Base-by-base conservation (phyloP, 306 rosid genomes). In the Prunus kanzakura region DNA sequence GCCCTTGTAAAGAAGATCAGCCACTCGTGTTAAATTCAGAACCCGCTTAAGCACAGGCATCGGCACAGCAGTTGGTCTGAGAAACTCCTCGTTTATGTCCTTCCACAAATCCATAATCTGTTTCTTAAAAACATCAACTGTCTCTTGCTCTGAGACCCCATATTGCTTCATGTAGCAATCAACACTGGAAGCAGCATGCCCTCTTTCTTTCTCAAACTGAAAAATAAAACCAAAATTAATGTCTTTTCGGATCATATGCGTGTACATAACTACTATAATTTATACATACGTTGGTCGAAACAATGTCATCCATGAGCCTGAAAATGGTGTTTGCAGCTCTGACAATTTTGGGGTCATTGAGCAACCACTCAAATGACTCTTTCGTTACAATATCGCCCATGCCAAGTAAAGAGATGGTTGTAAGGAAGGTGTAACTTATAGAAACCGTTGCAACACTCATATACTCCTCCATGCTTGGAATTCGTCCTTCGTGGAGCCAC, bases 391-490 rank as follows among this genome's bases (percentile, higher is more conserved):
- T 11, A 13, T 78, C 76, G 46, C 76, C 76, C 81, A 78, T 78
- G 38, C 77, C 46, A 30, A 67, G 6, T 45, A 67, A 57, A 27
- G 75, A 74, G 11, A 57, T 15, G 13, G 50, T 61, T 25, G 65
- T 2, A 4, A 80, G 41, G 4, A 47, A 2, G 2, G 3, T 13
- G 55, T 74, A 46, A 8, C 75, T 27, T 32, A 61, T 1, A 6
- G 51, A 35, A 65, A 1, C 64, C 9, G 49, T n/a, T 7, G 81
- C 77, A 23, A 57, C 16, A 4, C 10, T 3, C 22, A 79, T 50
- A 35, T 88, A 88, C 52, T 86, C 87, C 3, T 84, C 85, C 6
- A 62, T 47, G 14, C 81, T 81, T 64, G 88, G 89, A 2, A 45
- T 54, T 57, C 78, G 61, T 10, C 67, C 76, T 3, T 49, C 52